Percentiles rank a stretch among this genome's conserved stretches.
Evolutionary conservation across 2,329 filamentous ascomycete species (phyloP).

Genomic region (Albophoma yamanashiensis): DNA sequence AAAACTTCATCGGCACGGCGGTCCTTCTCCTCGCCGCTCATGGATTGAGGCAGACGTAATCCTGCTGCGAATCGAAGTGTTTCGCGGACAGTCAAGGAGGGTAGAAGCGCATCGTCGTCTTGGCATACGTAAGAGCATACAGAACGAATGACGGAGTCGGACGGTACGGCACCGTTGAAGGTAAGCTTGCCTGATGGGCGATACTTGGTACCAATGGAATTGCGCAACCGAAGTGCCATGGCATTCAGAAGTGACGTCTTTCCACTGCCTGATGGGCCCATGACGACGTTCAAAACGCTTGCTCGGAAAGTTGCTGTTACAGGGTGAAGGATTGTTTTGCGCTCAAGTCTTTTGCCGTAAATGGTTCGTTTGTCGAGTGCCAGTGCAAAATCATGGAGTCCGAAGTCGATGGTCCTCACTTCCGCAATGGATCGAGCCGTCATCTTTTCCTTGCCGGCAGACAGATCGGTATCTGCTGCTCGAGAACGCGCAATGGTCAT

Average conservation of each 20-base stretch:
- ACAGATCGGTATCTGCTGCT: conserved; percentile 47
- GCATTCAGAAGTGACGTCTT: conserved; percentile 67
- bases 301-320: conserved; percentile 57
- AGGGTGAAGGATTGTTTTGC: conserved; percentile 53
- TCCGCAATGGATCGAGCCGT: conserved; percentile 36
- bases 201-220: conserved; percentile 52
- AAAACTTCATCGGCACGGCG: conserved; percentile 60
- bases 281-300: conserved; percentile 63
- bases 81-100: conserved; percentile 66
- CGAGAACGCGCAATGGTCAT: conserved; percentile 59
- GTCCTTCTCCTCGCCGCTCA: conserved; percentile 57
- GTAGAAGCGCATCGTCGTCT: conserved; percentile 64
- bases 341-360: conserved; percentile 38
- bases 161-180: conserved; percentile 61
- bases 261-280: conserved; percentile 69
- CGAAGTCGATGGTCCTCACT: conserved; percentile 52
- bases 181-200: conserved; percentile 49
- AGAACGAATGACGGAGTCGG: conserved; percentile 57
- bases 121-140: conserved; percentile 71
- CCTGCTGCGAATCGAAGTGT: conserved; percentile 62
- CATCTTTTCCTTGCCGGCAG: conserved; percentile 63
- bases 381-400: conserved; percentile 53
- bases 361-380: conserved; percentile 50
- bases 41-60: conserved; percentile 58
- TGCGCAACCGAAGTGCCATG: conserved; percentile 57